Conservation (phyloP, 75 land plant species). For the Pseudotsuga menziesii region DNA sequence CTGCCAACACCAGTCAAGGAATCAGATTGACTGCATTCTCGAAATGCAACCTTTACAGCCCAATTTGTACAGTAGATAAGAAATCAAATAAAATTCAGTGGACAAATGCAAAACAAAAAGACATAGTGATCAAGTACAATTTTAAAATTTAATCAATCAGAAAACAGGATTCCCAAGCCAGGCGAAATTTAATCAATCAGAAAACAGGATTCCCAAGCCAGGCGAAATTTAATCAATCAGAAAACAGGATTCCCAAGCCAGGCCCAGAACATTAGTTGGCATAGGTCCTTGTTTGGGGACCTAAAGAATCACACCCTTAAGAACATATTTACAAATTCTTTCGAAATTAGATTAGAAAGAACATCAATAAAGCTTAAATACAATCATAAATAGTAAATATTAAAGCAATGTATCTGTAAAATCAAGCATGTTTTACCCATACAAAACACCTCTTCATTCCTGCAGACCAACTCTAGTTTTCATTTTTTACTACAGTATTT, state of each 20-base stretch:
- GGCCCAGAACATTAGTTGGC: neutral
- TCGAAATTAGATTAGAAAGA: neutral
- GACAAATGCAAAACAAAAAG: neutral
- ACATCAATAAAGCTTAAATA: neutral
- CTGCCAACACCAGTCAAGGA: constrained; percentile 27
- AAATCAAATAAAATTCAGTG: neutral
- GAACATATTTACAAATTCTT: neutral
- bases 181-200: no score
- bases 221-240: no score
- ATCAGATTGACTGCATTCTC: neutral
- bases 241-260: neutral
- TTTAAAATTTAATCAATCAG: neutral
- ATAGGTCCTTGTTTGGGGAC: neutral
- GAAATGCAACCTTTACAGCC: neutral
- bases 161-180: neutral
- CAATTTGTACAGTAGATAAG: neutral
- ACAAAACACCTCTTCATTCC: no score
- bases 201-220: neutral
- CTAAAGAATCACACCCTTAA: neutral
- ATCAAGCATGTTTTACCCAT: no score
- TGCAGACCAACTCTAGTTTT: neutral
- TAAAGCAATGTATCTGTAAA: no score
- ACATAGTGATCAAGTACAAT: neutral
- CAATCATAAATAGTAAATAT: no score
- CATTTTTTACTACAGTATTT: neutral